Conservation (phyloP, 495 filamentous ascomycete genomes). For the Astrothelium macrocarpum region DNA sequence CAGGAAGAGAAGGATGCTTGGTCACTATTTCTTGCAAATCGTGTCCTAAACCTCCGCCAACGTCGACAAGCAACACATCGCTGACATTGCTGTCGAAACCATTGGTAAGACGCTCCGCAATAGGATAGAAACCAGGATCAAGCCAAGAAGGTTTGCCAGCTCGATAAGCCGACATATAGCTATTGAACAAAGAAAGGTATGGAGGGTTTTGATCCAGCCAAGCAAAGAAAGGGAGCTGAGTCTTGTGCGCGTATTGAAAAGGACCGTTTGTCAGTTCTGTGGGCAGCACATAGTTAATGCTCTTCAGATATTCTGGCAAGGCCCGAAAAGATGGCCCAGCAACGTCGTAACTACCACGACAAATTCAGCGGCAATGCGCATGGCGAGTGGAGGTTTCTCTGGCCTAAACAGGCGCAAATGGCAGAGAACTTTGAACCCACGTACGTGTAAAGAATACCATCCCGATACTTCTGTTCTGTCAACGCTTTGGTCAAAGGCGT, state of each 20-base stretch:
- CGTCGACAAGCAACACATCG: constrained; percentile 42
- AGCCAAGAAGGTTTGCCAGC: constrained; percentile 1
- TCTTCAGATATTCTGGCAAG: constrained; percentile 8
- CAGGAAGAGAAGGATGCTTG: constrained; percentile 31
- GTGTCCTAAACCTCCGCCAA: constrained; percentile 44
- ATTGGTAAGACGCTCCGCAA: background rate
- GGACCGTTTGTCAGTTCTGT: constrained; percentile 8
- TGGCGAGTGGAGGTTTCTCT: background rate
- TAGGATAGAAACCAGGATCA: constrained; percentile 6
- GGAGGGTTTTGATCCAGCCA: constrained; percentile 3
- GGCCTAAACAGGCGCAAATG: too few relatives aligned
- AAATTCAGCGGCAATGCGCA: too few relatives aligned
- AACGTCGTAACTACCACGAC: background rate
- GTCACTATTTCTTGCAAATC: constrained; percentile 38
- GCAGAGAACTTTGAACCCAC: too few relatives aligned
- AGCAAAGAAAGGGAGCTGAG: constrained; percentile 1
- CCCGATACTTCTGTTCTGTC: background rate
- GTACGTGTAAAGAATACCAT: background rate
- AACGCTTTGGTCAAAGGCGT: background rate
- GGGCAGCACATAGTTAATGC: constrained; percentile 2
- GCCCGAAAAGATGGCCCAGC: background rate
- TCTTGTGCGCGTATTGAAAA: constrained; percentile 13
- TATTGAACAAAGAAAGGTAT: constrained; percentile 8
- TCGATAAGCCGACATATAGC: constrained; percentile 12
- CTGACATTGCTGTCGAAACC: background rate